Conservation (phyloP, 2,329 filamentous ascomycete genomes). For the Fusarium redolens region DNA sequence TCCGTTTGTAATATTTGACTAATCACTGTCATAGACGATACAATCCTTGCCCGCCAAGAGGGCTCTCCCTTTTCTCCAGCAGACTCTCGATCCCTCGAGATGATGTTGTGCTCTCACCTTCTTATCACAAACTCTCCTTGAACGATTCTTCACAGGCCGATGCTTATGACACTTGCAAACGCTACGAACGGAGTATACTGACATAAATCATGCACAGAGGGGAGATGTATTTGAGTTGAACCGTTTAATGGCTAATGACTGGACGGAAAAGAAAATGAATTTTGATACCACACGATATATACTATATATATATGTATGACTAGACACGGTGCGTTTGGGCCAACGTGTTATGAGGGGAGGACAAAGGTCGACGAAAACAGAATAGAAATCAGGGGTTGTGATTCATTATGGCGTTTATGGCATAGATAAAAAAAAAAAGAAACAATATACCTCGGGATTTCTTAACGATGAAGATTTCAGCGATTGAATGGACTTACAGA, state of each 20-base stretch:
- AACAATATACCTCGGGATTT: slow-evolving; percentile 36
- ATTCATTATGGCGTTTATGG: slow-evolving; percentile 39
- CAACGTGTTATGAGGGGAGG: background rate
- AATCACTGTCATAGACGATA: slow-evolving; percentile 44
- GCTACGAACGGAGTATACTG: background rate
- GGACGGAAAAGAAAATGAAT: slow-evolving; percentile 41
- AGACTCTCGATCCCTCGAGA: slow-evolving; percentile 62
- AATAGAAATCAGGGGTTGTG: slow-evolving; percentile 14
- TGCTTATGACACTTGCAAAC: background rate
- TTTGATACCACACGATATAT: slow-evolving; percentile 46
- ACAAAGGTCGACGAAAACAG: slow-evolving; percentile 5
- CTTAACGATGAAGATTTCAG: background rate
- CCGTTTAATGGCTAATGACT: slow-evolving; percentile 48
- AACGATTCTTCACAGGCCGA: background rate
- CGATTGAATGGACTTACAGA: slow-evolving; percentile 1
- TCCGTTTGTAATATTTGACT: background rate
- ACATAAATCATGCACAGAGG: background rate
- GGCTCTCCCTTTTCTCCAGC: slow-evolving; percentile 63
- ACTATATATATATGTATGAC: slow-evolving; percentile 29
- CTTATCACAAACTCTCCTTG: slow-evolving; percentile 53
- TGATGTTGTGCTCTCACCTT: slow-evolving; percentile 62
- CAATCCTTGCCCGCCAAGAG: slow-evolving; percentile 58
- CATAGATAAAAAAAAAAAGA: slow-evolving; percentile 34
- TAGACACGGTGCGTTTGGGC: slow-evolving; percentile 12
- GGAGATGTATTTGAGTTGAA: slow-evolving; percentile 9